phyloP scores from a whole-genome alignment of 306 rosid genomes.

The Prunus fruticosa region DNA sequence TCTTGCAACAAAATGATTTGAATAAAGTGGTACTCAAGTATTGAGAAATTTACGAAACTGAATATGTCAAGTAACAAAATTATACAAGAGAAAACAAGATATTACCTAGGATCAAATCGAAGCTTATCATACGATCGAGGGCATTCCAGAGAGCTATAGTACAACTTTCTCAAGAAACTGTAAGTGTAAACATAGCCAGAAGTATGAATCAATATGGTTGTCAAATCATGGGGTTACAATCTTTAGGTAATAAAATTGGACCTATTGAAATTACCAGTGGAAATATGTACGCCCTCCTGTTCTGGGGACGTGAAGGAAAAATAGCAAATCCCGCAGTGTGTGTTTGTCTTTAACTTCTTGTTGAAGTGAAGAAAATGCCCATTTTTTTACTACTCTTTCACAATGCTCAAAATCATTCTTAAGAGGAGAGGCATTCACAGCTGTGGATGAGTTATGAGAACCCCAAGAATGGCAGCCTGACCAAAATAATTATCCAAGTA shows the following conservation, averaged over 20 bases:
- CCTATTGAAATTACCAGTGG: conserved; percentile 54
- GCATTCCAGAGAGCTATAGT: conserved; percentile 72
- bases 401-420: conserved; percentile 53
- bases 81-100: not conserved
- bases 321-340: conserved; percentile 67
- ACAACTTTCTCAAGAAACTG: conserved; percentile 88
- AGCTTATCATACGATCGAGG: conserved; percentile 95
- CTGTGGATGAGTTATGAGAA: not conserved
- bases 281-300: conserved; percentile 95
- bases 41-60: not conserved
- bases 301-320: conserved; percentile 93
- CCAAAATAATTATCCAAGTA: conserved; percentile 2
- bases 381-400: conserved; percentile 63
- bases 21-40: not conserved
- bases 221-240: not conserved
- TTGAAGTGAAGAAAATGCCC: conserved; percentile 69
- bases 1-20: not conserved
- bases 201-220: conserved; percentile 19
- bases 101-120: conserved; percentile 93
- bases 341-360: conserved; percentile 61
- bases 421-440: conserved; percentile 41
- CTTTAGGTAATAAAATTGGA: not conserved
- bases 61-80: conserved; percentile 4
- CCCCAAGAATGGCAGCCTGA: conserved; percentile 6
- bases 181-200: conserved; percentile 23